Percentiles rank a stretch among this genome's conserved stretches.
Evolutionary conservation across 2,329 filamentous ascomycete genomes (phyloP).

Genomic region (Alternaria rosae): DNA sequence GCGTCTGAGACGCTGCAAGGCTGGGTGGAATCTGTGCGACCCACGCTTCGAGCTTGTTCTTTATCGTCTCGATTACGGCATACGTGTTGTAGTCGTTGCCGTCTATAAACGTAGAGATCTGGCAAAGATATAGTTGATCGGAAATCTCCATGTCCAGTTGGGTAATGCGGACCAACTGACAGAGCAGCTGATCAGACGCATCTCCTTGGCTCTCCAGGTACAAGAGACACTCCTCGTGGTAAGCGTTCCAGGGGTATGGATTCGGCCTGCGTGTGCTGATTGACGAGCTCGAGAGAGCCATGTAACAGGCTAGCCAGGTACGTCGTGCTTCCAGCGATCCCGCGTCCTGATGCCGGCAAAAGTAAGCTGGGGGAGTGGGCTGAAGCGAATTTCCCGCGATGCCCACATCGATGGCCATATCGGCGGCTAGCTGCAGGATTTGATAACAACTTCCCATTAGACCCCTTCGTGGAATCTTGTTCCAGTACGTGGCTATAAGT

Average conservation of each 20-base stretch:
- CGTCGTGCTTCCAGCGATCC: conserved; percentile 35
- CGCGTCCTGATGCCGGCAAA: conserved; percentile 27
- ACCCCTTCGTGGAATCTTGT: conserved; percentile 26
- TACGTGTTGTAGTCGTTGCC: conserved; percentile 30
- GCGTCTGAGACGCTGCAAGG: conserved; percentile 26
- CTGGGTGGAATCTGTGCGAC: conserved; percentile 30
- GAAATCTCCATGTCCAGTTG: conserved; percentile 32
- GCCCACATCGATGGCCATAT: conserved; percentile 41
- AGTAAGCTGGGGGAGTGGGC: conserved; percentile 34
- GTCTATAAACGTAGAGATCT: conserved; percentile 26
- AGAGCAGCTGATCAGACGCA: conserved; percentile 28
- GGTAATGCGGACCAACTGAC: conserved; percentile 34
- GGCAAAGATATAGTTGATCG: conserved; percentile 28
- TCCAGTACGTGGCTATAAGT: conserved; percentile 34
- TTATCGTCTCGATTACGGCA: conserved; percentile 23
- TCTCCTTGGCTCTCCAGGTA: conserved; percentile 28
- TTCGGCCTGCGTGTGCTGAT: conserved; percentile 30
- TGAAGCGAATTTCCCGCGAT: conserved; percentile 33
- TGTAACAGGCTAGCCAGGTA: conserved; percentile 40
- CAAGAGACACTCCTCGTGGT: conserved; percentile 32
- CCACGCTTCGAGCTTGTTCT: conserved; percentile 32
- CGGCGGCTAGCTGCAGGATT: conserved; percentile 34
- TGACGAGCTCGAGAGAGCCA: conserved; percentile 29
- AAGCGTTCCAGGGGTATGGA: conserved; percentile 30
- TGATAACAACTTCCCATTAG: conserved; percentile 35